Percentiles rank a stretch among this genome's conserved stretches.
Evolutionary conservation across 1,139 yeast species (phyloP).

Genomic region (Debaryomyces sp.): DNA sequence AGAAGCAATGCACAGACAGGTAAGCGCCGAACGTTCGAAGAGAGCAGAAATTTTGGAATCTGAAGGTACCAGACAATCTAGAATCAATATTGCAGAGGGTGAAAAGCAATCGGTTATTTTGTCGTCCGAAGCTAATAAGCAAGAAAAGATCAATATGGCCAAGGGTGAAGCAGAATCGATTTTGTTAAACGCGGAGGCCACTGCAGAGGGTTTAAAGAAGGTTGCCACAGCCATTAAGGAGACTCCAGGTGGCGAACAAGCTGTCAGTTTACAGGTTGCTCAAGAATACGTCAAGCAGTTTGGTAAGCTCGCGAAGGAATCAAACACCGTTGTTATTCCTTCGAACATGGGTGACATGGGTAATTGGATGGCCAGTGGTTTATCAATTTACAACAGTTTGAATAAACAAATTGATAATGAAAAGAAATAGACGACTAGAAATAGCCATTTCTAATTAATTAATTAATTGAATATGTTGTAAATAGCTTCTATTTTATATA

Average conservation of each 20-base stretch:
- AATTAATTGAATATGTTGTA: conserved; percentile 2
- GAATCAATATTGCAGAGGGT: conserved; percentile 84
- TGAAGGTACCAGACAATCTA: conserved; percentile 80
- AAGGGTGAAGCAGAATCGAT: conserved; percentile 73
- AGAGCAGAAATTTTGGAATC: conserved; percentile 86
- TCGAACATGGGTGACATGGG: conserved; percentile 77
- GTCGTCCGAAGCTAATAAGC: conserved; percentile 69
- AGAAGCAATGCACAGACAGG: conserved; percentile 91
- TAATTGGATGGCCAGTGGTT: conserved; percentile 73
- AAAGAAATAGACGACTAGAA: conserved; percentile 7
- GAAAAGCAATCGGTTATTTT: conserved; percentile 68
- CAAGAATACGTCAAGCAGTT: conserved; percentile 83
- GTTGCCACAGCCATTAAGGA: conserved; percentile 68
- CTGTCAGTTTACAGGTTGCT: conserved; percentile 78
- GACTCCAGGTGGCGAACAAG: conserved; percentile 74
- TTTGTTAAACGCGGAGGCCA: conserved; percentile 69
- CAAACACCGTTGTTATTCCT: conserved; percentile 78
- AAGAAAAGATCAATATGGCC: conserved; percentile 66
- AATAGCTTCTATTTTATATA: conserved; percentile 8
- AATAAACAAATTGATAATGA: conserved; percentile 18
- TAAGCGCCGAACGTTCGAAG: conserved; percentile 82
- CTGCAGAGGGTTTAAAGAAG: conserved; percentile 67
- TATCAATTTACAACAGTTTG: conserved; percentile 69
- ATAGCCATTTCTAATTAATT: conserved; percentile 3
- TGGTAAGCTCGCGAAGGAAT: conserved; percentile 79